Base-by-base conservation (phyloP, 2,329 filamentous ascomycete genomes). In the Xylaria sp. region DNA sequence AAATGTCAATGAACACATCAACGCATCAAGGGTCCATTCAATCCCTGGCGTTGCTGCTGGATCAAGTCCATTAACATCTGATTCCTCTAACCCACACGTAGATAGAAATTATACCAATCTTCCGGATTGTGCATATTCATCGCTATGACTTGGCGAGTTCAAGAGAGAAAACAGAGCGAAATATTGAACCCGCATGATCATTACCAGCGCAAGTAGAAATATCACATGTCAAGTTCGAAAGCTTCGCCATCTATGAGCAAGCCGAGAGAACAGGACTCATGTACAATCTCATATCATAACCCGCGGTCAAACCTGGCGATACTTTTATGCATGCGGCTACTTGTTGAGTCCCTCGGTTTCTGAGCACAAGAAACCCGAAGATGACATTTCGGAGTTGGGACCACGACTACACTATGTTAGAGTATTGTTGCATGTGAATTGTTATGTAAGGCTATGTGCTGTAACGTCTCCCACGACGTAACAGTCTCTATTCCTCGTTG, bases 11-110 rank as follows among this genome's bases (percentile, higher is more conserved):
- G 63, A 69, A 76, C 65, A 67, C 69, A 74, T 64, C 67, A 69
- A 75, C 68, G 69, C 70, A 74, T 72, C 63, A 69, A 74, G 69
- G 72, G 69, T 72, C 75, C 72, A 71, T 60, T 25, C 48, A 44
- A 41, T 67, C 20, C 74, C 75, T 75, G 70, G 73, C 73, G 65
- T 68, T 69, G 65, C 69, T 69, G 66, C 66, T 39, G 54, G 63
- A 50, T 67, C 72, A 34, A 20, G 46, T 20, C 44, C 46, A 31
- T 18, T 39, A 28, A 34, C 37, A 12, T 37, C 25, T 37, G 50
- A n/a, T 62, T 62, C 25, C 23, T 63, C 18, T 8, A n/a, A 5
- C n/a, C 18, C n/a, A 41, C 20, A 46, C 28, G 41, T 46, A 46
- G 41, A 46, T 46, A n/a, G 13, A 31, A 44, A 44, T 39, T 9